Conservation (phyloP, 306 rosid species). For the Alnus rubra region DNA sequence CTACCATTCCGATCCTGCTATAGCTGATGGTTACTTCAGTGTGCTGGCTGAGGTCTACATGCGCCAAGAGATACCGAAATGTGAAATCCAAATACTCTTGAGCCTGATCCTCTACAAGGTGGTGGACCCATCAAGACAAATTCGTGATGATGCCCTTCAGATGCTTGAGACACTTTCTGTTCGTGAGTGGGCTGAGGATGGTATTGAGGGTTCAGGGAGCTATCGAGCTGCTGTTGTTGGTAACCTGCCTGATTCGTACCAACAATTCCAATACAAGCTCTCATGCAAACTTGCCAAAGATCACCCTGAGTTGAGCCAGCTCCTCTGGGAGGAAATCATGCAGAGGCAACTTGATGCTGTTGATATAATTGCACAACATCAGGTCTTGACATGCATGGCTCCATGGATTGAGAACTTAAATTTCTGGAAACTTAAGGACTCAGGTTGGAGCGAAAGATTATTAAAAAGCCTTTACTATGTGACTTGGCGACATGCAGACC, state of each 20-base stretch:
- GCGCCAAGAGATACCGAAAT: slow-evolving; percentile 99
- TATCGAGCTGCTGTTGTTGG: slow-evolving; percentile 99
- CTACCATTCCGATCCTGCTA: slow-evolving; percentile 93
- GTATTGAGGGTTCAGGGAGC: slow-evolving; percentile 89
- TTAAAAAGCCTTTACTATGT: slow-evolving; percentile 97
- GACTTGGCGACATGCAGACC: slow-evolving; percentile 97
- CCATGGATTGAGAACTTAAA: slow-evolving; percentile 99
- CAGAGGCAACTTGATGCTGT: slow-evolving; percentile 99
- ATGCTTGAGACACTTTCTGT: slow-evolving; percentile 99
- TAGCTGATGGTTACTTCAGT: slow-evolving; percentile 99
- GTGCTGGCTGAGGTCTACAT: slow-evolving; percentile 99
- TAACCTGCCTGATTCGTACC: slow-evolving; percentile 99
- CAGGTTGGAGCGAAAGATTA: slow-evolving; percentile 94
- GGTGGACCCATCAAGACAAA: slow-evolving; percentile 97
- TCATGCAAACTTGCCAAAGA: slow-evolving; percentile 99
- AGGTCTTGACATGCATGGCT: slow-evolving; percentile 99
- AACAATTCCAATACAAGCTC: slow-evolving; percentile 98
- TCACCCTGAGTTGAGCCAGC: slow-evolving; percentile 98
- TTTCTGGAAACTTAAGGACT: slow-evolving; percentile 97
- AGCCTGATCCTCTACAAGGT: slow-evolving; percentile 98
- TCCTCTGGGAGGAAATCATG: slow-evolving; percentile 98
- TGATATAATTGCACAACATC: slow-evolving; percentile 99
- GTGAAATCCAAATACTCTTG: slow-evolving; percentile 95
- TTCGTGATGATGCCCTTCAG: slow-evolving; percentile 99
- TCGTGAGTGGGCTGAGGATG: slow-evolving; percentile 99